Conservation (phyloP, 495 filamentous ascomycete genomes). For the Aspergillus asperescens region DNA sequence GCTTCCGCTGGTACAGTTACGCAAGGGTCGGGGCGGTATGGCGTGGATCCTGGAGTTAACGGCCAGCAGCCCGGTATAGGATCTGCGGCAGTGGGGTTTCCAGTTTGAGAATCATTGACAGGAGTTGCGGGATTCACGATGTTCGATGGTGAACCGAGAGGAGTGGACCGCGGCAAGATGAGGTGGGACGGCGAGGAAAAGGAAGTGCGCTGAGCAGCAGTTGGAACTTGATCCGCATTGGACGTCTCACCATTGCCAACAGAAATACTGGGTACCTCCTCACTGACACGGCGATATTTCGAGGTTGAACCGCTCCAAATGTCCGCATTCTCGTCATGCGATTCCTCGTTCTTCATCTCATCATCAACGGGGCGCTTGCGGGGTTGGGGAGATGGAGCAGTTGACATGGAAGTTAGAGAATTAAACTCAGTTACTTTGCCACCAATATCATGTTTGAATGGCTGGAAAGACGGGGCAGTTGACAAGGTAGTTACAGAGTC, state of each 20-base stretch:
- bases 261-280: background rate
- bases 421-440: too few species aligned
- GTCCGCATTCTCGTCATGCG: background rate
- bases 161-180: background rate
- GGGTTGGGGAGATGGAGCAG: too few species aligned
- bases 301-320: background rate
- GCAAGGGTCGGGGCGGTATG: background rate
- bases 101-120: background rate
- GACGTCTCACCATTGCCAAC: background rate
- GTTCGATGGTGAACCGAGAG: background rate
- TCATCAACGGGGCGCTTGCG: background rate
- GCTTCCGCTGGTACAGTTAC: too few species aligned
- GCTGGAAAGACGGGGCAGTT: too few species aligned
- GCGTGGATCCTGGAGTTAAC: background rate
- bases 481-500: too few species aligned
- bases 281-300: constrained; percentile 15
- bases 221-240: background rate
- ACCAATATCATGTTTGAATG: too few species aligned
- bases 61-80: constrained; percentile 17
- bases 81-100: background rate
- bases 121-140: background rate
- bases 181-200: background rate
- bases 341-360: background rate
- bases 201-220: background rate
- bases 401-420: too few species aligned